Evolutionary conservation across 1,284 basidiomycete species (phyloP).

Genomic region (Xerocomus amazonicus): DNA sequence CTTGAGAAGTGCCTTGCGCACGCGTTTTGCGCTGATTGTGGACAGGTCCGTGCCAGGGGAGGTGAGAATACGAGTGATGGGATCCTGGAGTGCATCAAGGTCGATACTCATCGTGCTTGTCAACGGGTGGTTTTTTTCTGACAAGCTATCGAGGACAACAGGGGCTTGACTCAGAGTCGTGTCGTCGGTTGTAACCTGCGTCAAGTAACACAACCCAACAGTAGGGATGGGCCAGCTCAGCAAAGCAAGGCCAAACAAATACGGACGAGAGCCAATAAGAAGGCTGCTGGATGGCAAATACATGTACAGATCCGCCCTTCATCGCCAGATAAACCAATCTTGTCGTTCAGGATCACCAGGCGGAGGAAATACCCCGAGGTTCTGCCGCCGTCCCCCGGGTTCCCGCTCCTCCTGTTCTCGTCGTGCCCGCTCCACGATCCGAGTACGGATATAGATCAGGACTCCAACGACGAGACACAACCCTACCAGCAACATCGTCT

Average conservation of each 20-base stretch:
- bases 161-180: too few relatives aligned
- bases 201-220: not conserved
- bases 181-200: too few relatives aligned
- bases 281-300: not conserved
- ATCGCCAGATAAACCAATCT: constrained; percentile 59
- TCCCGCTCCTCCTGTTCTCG: constrained; percentile 41
- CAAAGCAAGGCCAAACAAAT: constrained; percentile 31
- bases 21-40: constrained; percentile 76
- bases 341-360: constrained; percentile 60
- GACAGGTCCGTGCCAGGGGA: constrained; percentile 67
- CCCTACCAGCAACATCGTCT: constrained; percentile 67
- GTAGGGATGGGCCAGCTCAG: constrained; percentile 1
- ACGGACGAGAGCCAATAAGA: too few relatives aligned
- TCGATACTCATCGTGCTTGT: constrained; percentile 22
- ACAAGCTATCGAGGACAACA: too few relatives aligned
- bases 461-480: constrained; percentile 64
- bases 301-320: constrained; percentile 6
- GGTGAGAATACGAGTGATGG: constrained; percentile 61
- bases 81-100: constrained; percentile 49
- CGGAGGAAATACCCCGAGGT: constrained; percentile 55
- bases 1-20: constrained; percentile 60
- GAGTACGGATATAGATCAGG: constrained; percentile 67
- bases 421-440: constrained; percentile 66
- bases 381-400: constrained; percentile 16
- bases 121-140: too few relatives aligned